Percentiles rank a stretch among this genome's conserved stretches.
Evolutionary conservation across 257 asterid genomes (phyloP).

Genomic region (Catharanthus roseus): DNA sequence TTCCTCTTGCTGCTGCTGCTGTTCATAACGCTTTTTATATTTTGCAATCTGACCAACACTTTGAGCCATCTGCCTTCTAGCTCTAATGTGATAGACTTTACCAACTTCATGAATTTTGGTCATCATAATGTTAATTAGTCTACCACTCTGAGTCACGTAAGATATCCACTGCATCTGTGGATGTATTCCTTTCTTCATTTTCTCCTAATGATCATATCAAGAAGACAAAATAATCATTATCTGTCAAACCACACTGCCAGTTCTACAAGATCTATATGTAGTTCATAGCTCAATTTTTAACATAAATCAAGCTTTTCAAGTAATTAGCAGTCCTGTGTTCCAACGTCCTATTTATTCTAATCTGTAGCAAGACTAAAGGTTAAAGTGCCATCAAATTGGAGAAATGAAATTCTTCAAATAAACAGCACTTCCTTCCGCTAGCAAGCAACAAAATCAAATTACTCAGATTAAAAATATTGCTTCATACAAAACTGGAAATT

Average conservation of each 20-base stretch:
- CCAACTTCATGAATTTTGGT: constrained; percentile 61
- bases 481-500: not conserved
- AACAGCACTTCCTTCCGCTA: not conserved
- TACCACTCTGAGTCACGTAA: constrained; percentile 72
- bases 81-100: constrained; percentile 65
- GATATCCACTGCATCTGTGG: constrained; percentile 81
- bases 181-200: constrained; percentile 80
- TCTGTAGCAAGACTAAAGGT: not conserved
- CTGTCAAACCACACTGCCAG: not conserved
- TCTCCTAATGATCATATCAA: constrained; percentile 25
- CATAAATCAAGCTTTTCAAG: not conserved
- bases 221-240: not conserved
- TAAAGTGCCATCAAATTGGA: not conserved
- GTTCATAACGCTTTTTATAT: constrained; percentile 60
- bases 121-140: constrained; percentile 58
- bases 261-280: not conserved
- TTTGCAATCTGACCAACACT: constrained; percentile 69
- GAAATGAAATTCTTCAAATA: not conserved
- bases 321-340: not conserved
- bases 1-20: constrained; percentile 37
- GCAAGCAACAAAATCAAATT: not conserved
- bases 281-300: not conserved
- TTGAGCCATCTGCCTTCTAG: constrained; percentile 64
- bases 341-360: not conserved
- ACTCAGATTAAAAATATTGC: not conserved